Evolutionary conservation across 495 filamentous ascomycete species (phyloP).

Genomic region (Penicillium parvum): DNA sequence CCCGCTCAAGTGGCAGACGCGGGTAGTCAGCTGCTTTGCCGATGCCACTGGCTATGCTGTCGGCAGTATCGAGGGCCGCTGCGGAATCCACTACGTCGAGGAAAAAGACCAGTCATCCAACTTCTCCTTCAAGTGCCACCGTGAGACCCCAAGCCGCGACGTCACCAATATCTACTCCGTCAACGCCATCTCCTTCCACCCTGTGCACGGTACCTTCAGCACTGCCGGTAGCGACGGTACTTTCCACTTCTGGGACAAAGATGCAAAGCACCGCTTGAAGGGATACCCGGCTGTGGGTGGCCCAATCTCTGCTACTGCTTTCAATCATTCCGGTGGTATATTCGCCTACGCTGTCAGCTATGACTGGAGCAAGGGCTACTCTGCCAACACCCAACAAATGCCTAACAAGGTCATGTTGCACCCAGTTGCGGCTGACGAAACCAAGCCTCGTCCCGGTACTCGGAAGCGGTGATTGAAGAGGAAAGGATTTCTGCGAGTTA

Average conservation of each 20-base stretch:
- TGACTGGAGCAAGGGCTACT: slow-evolving; percentile 91
- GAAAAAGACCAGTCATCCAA: slow-evolving; percentile 79
- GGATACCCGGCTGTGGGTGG: slow-evolving; percentile 82
- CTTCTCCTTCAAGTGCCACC: slow-evolving; percentile 93
- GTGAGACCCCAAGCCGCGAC: slow-evolving; percentile 62
- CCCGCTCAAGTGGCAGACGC: slow-evolving; percentile 84
- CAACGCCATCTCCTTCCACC: slow-evolving; percentile 87
- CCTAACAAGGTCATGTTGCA: slow-evolving; percentile 87
- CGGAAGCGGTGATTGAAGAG: slow-evolving; percentile 59
- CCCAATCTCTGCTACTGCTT: slow-evolving; percentile 71
- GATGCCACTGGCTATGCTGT: slow-evolving; percentile 83
- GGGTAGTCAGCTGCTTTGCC: slow-evolving; percentile 77
- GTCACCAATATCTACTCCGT: slow-evolving; percentile 81
- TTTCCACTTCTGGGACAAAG: slow-evolving; percentile 89
- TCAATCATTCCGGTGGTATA: slow-evolving; percentile 71
- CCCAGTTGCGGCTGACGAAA: slow-evolving; percentile 69
- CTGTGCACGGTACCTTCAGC: slow-evolving; percentile 81
- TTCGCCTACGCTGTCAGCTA: slow-evolving; percentile 92
- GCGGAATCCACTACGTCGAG: slow-evolving; percentile 83
- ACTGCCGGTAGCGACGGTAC: slow-evolving; percentile 87
- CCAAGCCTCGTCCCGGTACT: slow-evolving; percentile 68
- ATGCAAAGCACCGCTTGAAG: slow-evolving; percentile 79
- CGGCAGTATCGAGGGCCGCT: slow-evolving; percentile 85
- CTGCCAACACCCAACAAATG: slow-evolving; percentile 60
- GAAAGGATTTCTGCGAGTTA: slow-evolving; percentile 3